Evolutionary conservation across 192 early-diverging fungal genomes (phyloP).

Genomic region (Podila epicladia): DNA sequence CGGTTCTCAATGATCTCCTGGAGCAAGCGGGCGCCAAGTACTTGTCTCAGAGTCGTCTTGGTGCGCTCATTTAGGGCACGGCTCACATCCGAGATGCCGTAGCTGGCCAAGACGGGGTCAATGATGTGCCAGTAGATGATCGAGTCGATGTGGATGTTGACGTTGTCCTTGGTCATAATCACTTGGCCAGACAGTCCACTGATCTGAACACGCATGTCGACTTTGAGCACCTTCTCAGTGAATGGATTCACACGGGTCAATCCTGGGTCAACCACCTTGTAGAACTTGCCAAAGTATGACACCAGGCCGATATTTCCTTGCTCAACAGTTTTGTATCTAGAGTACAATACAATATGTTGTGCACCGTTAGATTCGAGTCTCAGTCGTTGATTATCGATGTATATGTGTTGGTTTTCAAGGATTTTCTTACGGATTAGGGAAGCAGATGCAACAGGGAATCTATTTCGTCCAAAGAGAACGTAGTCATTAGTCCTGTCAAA

Average conservation of each 20-base stretch:
- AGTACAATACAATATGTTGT: background rate
- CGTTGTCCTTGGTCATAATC: slow-evolving; percentile 80
- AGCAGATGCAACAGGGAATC: slow-evolving; percentile 50
- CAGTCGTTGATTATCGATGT: background rate
- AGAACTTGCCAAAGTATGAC: slow-evolving; percentile 67
- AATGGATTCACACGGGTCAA: slow-evolving; percentile 61
- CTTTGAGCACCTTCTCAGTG: slow-evolving; percentile 52
- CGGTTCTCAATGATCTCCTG: slow-evolving; percentile 94
- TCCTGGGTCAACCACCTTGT: slow-evolving; percentile 63
- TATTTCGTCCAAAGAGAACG: background rate
- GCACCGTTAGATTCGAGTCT: background rate
- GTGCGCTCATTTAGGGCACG: slow-evolving; percentile 85
- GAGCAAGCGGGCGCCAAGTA: slow-evolving; percentile 80
- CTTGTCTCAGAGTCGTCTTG: slow-evolving; percentile 89
- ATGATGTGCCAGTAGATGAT: slow-evolving; percentile 89
- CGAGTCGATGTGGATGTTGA: slow-evolving; percentile 78
- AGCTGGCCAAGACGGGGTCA: slow-evolving; percentile 81
- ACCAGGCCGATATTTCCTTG: slow-evolving; percentile 79
- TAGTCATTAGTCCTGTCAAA: background rate
- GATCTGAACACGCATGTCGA: slow-evolving; percentile 60
- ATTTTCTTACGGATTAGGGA: slow-evolving; percentile 37
- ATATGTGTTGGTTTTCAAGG: background rate
- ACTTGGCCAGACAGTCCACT: slow-evolving; percentile 66
- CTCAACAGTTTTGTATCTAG: slow-evolving; percentile 66
- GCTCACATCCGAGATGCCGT: slow-evolving; percentile 78